Base-by-base conservation (phyloP, 805 yeast species). In the Komagataella pastoris region DNA sequence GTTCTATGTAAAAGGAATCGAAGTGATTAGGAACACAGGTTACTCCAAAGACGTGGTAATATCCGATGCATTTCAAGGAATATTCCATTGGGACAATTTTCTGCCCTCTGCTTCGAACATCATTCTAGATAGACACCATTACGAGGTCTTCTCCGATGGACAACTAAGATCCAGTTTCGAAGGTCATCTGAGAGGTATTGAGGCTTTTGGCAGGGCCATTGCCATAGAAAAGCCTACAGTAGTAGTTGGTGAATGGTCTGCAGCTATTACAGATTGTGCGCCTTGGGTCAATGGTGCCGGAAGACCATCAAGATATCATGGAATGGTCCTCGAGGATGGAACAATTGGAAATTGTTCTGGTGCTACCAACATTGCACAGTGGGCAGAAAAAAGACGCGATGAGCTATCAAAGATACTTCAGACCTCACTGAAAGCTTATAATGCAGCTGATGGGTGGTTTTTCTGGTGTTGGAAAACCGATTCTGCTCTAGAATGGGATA, bases 381-480 rank as follows among this genome's bases (percentile, higher is more conserved):
- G 93, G 87, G 70, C 86, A 6, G 72, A 69, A 7, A 75, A 76
- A 45, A 75, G 77, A 61, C 79, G 75, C 63, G 60, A 59, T 21
- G 72, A 79, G 56, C 77, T 83, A 48, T 81, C 96, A 65, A 74
- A 70, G 59, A 88, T 74, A 63, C 73, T 89, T 50, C 97, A 90
- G 70, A 96, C 96, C 49, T 97, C 90, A 73, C 70, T 90, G 61
- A 96, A 90, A 63, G 88, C 96, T 1, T 83, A 74, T 61, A 87
- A 82, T 59, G 76, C 75, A 59, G 75, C 80, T 53, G 76, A 73
- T 43, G 98, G 98, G 36, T 90, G 97, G 97, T 77, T 88, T 53
- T 84, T 86, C 73, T 90, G 97, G 97, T 79, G 84, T 65, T 89
- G 88, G 84, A 90, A 89, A 74, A 85, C 96, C 24, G 97, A 90